Conservation (phyloP, 768 basidiomycete species). For the Mycena epipterygia region DNA sequence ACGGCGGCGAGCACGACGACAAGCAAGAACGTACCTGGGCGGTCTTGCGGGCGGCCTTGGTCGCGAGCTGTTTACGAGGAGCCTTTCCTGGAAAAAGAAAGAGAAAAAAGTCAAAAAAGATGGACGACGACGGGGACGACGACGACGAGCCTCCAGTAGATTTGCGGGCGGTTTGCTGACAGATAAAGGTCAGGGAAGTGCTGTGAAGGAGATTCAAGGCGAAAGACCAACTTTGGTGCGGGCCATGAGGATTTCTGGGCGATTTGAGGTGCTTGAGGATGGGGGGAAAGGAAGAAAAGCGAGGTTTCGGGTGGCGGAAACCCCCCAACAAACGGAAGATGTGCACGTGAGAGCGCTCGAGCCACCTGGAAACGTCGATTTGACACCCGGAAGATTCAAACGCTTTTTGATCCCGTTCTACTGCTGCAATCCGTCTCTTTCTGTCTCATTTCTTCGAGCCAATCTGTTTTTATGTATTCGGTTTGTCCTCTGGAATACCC, state of each 20-base stretch:
- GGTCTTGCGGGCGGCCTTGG: conserved; percentile 65
- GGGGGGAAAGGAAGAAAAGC: conserved; percentile 25
- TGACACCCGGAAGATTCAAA: conserved; percentile 29
- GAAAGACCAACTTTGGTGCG: conserved; percentile 67
- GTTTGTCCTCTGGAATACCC: background rate
- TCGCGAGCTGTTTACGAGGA: conserved; percentile 68
- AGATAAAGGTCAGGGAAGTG: conserved; percentile 45
- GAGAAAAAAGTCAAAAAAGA: conserved; percentile 37
- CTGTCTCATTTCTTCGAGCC: background rate
- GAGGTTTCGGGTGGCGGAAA: conserved; percentile 43
- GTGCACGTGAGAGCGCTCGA: conserved; percentile 68
- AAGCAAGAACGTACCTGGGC: conserved; percentile 39
- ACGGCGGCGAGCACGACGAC: background rate
- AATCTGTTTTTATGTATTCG: background rate
- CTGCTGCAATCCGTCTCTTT: background rate
- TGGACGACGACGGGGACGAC: conserved; percentile 33
- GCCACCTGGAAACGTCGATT: conserved; percentile 49
- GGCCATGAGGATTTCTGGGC: conserved; percentile 54
- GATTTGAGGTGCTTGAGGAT: conserved; percentile 32
- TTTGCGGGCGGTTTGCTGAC: conserved; percentile 70
- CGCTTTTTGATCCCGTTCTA: conserved; percentile 11
- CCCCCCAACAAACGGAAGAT: conserved; percentile 53
- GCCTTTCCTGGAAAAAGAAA: conserved; percentile 58
- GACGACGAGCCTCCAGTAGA: conserved; percentile 66
- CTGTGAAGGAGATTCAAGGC: conserved; percentile 22